Conservation (phyloP, 2,329 filamentous ascomycete genomes). For the Botrytis elliptica region DNA sequence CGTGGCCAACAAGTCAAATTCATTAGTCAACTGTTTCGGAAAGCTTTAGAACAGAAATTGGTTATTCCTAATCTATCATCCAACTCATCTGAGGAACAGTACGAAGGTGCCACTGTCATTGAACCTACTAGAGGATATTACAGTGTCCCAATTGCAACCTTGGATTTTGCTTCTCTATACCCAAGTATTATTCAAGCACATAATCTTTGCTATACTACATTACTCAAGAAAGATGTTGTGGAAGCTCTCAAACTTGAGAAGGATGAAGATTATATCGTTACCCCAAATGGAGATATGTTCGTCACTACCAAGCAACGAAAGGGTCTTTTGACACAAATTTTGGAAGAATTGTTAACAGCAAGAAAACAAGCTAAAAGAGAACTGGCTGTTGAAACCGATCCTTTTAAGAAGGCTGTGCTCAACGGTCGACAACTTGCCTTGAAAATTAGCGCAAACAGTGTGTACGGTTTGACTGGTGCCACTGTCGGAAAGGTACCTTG, state of each 20-base stretch:
- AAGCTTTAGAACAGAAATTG: constrained; percentile 87
- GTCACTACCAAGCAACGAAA: constrained; percentile 86
- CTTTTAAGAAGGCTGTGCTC: constrained; percentile 96
- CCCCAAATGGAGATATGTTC: constrained; percentile 91
- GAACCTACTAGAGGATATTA: constrained; percentile 93
- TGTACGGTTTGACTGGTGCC: constrained; percentile 95
- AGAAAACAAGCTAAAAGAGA: constrained; percentile 95
- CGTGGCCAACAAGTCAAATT: constrained; percentile 97
- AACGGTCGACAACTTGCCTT: constrained; percentile 95
- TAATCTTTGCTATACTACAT: constrained; percentile 95
- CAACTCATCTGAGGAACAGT: constrained; percentile 77
- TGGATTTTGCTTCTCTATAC: constrained; percentile 98
- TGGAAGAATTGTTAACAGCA: constrained; percentile 87
- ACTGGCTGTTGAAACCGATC: constrained; percentile 81
- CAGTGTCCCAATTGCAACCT: constrained; percentile 88
- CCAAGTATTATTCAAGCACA: constrained; percentile 99
- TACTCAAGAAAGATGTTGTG: constrained; percentile 75
- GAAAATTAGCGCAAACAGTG: constrained; percentile 96
- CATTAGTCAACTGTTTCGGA: constrained; percentile 93
- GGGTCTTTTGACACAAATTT: constrained; percentile 88
- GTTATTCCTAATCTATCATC: constrained; percentile 85
- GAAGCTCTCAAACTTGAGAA: constrained; percentile 76
- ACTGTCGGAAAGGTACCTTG: constrained; percentile 95
- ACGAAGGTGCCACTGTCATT: constrained; percentile 97
- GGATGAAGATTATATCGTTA: constrained; percentile 94